Percentiles rank a stretch among this genome's conserved stretches.
Conservation (phyloP, 169 alveolate genomes). For the Plasmodium chabaudi region DNA sequence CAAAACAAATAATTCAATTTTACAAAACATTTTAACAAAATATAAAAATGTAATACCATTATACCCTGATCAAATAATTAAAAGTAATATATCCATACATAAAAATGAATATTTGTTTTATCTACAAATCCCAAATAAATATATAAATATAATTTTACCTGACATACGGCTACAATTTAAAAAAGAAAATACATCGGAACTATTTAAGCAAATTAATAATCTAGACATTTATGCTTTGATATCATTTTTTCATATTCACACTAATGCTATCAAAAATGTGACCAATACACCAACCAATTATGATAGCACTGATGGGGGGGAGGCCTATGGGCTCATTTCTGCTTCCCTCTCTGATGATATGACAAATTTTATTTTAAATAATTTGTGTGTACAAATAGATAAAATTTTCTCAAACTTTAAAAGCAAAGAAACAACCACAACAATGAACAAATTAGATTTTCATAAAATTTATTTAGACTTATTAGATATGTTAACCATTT, state of each 20-base stretch:
- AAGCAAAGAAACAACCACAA: neutral
- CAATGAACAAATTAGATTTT: conserved; percentile 19
- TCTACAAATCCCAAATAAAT: conserved; percentile 8
- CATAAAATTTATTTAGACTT: conserved; percentile 34
- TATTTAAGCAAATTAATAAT: conserved; percentile 14
- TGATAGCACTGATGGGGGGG: too few species aligned
- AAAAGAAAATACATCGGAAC: neutral
- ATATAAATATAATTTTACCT: neutral
- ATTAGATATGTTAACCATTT: conserved; percentile 32
- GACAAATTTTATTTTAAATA: conserved; percentile 22
- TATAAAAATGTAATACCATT: conserved; percentile 1
- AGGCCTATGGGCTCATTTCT: too few species aligned
- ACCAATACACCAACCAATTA: too few species aligned
- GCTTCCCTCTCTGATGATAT: conserved; percentile 6
- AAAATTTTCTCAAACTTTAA: neutral
- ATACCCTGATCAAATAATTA: neutral
- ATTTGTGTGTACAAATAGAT: conserved; percentile 25
- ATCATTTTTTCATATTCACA: conserved; percentile 19
- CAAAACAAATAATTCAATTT: conserved; percentile 13
- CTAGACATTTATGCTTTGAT: conserved; percentile 27
- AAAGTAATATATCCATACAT: conserved; percentile 24
- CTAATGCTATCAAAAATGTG: neutral
- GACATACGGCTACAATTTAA: neutral
- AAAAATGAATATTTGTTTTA: conserved; percentile 15
- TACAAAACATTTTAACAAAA: conserved; percentile 8